These are phyloP conservation scores for Fusarium nematophilum DNA, from an alignment of 2,329 filamentous ascomycete genomes.

Conservation along the genomic window DNA sequence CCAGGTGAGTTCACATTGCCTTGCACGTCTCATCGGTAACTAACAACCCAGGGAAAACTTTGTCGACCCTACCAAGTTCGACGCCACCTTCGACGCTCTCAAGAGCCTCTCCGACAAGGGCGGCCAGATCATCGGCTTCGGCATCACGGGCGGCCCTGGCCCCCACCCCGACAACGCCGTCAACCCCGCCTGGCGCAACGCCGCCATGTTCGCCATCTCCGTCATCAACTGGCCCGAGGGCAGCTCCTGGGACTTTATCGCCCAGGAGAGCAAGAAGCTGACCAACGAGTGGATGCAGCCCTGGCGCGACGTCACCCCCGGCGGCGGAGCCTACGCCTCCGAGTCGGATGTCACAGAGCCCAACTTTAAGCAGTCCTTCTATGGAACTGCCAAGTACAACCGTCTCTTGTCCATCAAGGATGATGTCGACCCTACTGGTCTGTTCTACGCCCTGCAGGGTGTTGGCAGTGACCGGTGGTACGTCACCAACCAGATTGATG, in stretches of 20 bases:
- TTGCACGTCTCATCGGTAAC: background rate
- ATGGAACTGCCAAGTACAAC: constrained; percentile 33
- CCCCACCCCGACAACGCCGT: constrained; percentile 55
- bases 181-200: constrained; percentile 61
- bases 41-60: constrained; percentile 26
- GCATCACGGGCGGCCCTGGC: constrained; percentile 48
- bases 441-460: constrained; percentile 36
- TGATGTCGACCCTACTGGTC: constrained; percentile 26
- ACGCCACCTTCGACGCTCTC: constrained; percentile 50
- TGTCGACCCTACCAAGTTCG: constrained; percentile 41
- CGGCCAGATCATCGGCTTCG: constrained; percentile 54
- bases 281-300: constrained; percentile 43
- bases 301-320: constrained; percentile 38
- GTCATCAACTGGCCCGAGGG: constrained; percentile 46
- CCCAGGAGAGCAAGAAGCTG: constrained; percentile 30
- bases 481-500: constrained; percentile 29
- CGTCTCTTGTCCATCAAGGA: constrained; percentile 35
- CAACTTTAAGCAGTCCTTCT: constrained; percentile 38
- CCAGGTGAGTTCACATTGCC: constrained; percentile 27
- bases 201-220: constrained; percentile 52
- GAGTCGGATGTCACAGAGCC: constrained; percentile 38
- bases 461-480: constrained; percentile 40
- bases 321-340: constrained; percentile 35
- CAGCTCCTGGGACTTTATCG: constrained; percentile 22
- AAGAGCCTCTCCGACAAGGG: constrained; percentile 54